These are phyloP conservation scores for Vinca minor DNA, from an alignment of 257 asterid species.

Conservation along the genomic window DNA sequence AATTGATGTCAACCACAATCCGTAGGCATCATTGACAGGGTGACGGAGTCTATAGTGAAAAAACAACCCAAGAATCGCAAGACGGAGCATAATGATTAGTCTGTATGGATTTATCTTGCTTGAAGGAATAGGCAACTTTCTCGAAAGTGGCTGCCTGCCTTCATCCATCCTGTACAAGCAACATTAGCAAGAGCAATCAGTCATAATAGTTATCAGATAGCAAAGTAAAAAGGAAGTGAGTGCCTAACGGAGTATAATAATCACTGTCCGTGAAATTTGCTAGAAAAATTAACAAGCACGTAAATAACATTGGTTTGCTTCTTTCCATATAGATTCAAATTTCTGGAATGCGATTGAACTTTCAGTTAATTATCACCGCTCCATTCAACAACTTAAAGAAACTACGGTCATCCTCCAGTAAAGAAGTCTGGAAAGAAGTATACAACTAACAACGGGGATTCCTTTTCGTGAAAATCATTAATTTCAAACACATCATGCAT, in stretches of 20 bases:
- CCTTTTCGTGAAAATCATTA: too few relatives aligned
- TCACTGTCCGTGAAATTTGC: too few relatives aligned
- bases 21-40: constrained; percentile 88
- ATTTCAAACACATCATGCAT: too few relatives aligned
- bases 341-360: too few relatives aligned
- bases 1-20: constrained; percentile 84
- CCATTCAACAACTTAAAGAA: too few relatives aligned
- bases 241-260: background rate
- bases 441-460: too few relatives aligned
- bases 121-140: constrained; percentile 76
- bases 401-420: too few relatives aligned
- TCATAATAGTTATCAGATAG: background rate
- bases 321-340: too few relatives aligned
- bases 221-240: background rate
- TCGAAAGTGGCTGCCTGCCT: constrained; percentile 95
- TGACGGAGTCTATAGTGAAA: constrained; percentile 83
- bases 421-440: too few relatives aligned
- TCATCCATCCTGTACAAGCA: constrained; percentile 72
- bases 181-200: constrained; percentile 5
- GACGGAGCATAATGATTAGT: constrained; percentile 64
- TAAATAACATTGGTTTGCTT: too few relatives aligned
- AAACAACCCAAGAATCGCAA: constrained; percentile 71
- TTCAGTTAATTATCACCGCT: too few relatives aligned
- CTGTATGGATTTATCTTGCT: constrained; percentile 94
- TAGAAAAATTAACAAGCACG: too few relatives aligned